phyloP scores from a whole-genome alignment of 129 eudicot species.

The Cynara cardunculus region DNA sequence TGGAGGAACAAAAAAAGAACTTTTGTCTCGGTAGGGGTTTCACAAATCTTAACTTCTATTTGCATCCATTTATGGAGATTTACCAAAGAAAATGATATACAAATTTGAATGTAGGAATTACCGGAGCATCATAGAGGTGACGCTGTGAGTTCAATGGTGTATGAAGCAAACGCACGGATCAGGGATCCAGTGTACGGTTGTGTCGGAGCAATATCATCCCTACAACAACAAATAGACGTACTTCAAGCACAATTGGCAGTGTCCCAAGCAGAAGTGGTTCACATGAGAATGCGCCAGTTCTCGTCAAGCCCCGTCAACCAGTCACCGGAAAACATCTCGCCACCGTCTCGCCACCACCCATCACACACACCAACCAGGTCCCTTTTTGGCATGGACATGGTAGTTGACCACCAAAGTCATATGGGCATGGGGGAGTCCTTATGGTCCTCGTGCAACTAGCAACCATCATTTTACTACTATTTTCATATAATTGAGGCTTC shows the following conservation, averaged over 20 bases:
- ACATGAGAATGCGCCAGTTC: constrained; percentile 68
- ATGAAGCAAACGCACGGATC: constrained; percentile 80
- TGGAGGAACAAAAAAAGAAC: no score
- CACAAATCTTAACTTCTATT: no score
- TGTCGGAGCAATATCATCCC: constrained; percentile 80
- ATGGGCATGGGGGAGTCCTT: constrained; percentile 81
- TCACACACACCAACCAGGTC: constrained; percentile 57
- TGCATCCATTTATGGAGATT: no score
- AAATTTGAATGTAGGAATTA: constrained; percentile 47
- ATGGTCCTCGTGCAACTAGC: constrained; percentile 64
- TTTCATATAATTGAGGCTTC: constrained; percentile 33
- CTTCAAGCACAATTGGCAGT: constrained; percentile 69
- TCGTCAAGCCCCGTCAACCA: constrained; percentile 38
- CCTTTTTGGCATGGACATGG: constrained; percentile 83
- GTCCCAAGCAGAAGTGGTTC: constrained; percentile 83
- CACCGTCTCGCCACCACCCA: constrained; percentile 44
- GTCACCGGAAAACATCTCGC: constrained; percentile 57
- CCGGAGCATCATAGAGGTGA: constrained; percentile 85
- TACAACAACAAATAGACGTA: constrained; percentile 69
- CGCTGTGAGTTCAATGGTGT: constrained; percentile 87
- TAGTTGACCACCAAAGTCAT: constrained; percentile 53
- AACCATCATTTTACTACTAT: constrained; percentile 23
- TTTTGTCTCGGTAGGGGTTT: no score
- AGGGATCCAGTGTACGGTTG: constrained; percentile 86
- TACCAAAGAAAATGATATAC: not conserved